Evolutionary conservation across 352 stramenopile species (phyloP), one percentile per base, ranked within the genome.

Genomic region (Globisporangium apiculatum): DNA sequence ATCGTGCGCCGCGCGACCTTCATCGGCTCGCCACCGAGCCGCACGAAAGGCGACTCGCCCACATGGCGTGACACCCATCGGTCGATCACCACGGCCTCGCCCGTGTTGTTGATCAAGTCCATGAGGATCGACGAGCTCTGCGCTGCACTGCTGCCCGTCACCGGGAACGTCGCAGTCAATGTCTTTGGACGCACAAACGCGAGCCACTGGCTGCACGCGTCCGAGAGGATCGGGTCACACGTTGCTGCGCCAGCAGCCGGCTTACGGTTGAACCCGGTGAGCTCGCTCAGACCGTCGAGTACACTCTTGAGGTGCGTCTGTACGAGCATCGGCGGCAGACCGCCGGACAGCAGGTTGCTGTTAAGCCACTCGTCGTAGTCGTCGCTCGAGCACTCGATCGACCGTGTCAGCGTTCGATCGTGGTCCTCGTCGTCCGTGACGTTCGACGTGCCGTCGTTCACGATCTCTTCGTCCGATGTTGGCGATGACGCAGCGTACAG

Each of bases 341-440:
- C 86, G n/a, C 83, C 86, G 46, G 83, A 83, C 5, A 95, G 67
- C 31, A 95, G 68, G 8, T 64, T 73, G 53, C 82, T 91, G 36
- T 72, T 76, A 8, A 91, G 75, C 86, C 86, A 95, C 48, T 85
- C 79, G 52, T 91, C 79, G 41, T 94, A 94, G 57, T 91, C 83
- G 60, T 92, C 80, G 60, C 62, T 71, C n/a, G 80, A 79, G 38
- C 72, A 81, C 51, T 94, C 84, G 1, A 72, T 43, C 47, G 59
- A 65, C 8, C 40, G 70, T 0, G 81, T 78, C 11, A 67, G 56
- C 14, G 75, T 10, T 62, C 85, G 86, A 10, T 72, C 57, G 47
- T 79, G 48, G 6, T 55, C 53, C n/a, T 77, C 65, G 9, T 73
- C 61, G 10, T 79, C 58, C 14, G 18, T 41, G 14, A 43, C 53